Base-by-base conservation (phyloP, 257 asterid genomes). In the Henckelia pumila region DNA sequence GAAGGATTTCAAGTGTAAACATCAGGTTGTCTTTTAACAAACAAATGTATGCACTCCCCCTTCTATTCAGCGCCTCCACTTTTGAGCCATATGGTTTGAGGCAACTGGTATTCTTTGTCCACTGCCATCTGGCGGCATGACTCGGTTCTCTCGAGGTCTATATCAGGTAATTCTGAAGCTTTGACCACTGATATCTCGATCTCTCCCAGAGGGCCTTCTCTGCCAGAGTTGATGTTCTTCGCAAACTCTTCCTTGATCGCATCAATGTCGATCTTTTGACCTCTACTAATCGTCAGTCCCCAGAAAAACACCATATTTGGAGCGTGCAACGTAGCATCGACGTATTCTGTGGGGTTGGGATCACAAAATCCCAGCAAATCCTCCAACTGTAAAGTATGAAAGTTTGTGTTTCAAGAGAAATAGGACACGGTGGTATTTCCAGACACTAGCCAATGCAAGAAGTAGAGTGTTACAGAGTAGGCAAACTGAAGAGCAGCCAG, bases 301-400 rank as follows among this genome's bases (percentile, higher is more conserved):
- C 92, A 86, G 21, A 70, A 83, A 21, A 81, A 78, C 40, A 78
- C 78, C 20, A 75, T 72, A 26, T 79, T 73, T 16, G 87, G 87
- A n/a, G 75, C 76, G 33, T 30, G 35, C 44, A 73, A 14, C 29
- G 73, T 76, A 40, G 19, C 21, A 32, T 83, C 84, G 1, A 65
- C 66, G 9, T 81, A 77, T 62, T 86, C 87, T 7, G 75, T 78
- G 7, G 86, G 83, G 63, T 80, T 81, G 30, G 92, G 92, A 56
- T 86, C 89, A 20, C 87, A 81, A 55, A 77, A 79, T 20, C 81
- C 83, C 16, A 70, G 71, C 60, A 76, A 40, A 64, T 81, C 89
- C 82, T 86, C 92, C 29, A 86, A 67, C 92, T 85, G 77, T 61
- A 19, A 16, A 4, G 3, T 5, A 16, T 44, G 53, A 44, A 14